Evolutionary conservation across 176 grass and related monocot species (phyloP), one percentile per base, ranked within the genome.

Genomic region (Oryza longistaminata): DNA sequence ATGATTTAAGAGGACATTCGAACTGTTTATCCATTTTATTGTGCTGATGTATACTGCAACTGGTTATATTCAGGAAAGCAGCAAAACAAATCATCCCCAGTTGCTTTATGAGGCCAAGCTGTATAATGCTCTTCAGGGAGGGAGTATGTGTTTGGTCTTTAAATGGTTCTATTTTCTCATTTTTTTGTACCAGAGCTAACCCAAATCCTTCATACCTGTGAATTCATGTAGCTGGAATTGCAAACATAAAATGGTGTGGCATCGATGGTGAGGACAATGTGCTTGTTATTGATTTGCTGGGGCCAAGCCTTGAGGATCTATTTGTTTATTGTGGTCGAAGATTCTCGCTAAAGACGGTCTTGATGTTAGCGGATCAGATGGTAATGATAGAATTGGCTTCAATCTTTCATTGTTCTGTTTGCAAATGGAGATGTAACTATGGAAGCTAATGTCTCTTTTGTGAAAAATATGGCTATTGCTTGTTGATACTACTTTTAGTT

Each of bases 351-450:
- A 95, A 95, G 88, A 95, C 93, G 3, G 90, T 95, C 60, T 77
- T 92, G 83, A 90, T 95, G 93, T 83, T 95, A 19, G 93, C 93
- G 16, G 93, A 95, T 76, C 90, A 95, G 69, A 95, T 95, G 93
- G 93, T 95, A 95, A 86, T 84, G 83, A 62, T 11, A 66, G 52
- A 82, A 5, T 67, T 52, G 31, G 24, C 12, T 49, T 49, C 64
- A 80, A 39, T 9, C 21, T 85, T 22, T 55, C 33, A 14, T 68
- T 45, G 3, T 78, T 82, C 62, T 48, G 70, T 44, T 44, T 77
- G 13, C 78, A 86, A 48, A 42, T 74, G 48, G 27, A 49, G 49
- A 39, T 35, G 48, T 14, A 82, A 27, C 31, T 82, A 37, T 70
- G 25, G 42, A 82, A 24, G 53, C 68, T 46, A 61, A 19, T 17